These are phyloP conservation scores for Fusarium sp. DNA, from an alignment of 2,329 filamentous ascomycete genomes.

Conservation along the genomic window DNA sequence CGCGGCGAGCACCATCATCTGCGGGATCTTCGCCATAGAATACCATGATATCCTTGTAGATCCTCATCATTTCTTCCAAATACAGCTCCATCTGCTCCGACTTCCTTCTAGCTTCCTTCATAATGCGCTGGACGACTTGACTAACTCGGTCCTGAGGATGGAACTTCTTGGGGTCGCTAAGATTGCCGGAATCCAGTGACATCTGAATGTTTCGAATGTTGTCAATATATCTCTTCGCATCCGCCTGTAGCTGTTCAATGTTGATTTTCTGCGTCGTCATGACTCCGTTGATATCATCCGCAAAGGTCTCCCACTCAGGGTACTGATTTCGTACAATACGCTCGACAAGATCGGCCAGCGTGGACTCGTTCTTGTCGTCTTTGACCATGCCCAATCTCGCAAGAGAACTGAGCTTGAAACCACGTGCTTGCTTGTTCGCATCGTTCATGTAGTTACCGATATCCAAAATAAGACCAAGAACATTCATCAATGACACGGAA, in stretches of 20 bases:
- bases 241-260: constrained; percentile 88
- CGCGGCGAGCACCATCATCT: constrained; percentile 92
- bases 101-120: constrained; percentile 97
- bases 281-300: constrained; percentile 85
- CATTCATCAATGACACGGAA: constrained; percentile 94
- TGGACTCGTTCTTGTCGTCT: constrained; percentile 98
- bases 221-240: constrained; percentile 92
- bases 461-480: constrained; percentile 93
- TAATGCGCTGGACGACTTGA: constrained; percentile 89
- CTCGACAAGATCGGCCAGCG: constrained; percentile 94
- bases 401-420: constrained; percentile 97
- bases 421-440: constrained; percentile 95
- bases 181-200: constrained; percentile 91
- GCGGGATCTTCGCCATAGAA: constrained; percentile 95
- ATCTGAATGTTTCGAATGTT: constrained; percentile 95
- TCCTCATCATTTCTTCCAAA: constrained; percentile 90
- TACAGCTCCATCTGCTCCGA: constrained; percentile 96
- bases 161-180: constrained; percentile 97
- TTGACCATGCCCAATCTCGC: constrained; percentile 97
- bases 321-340: constrained; percentile 97
- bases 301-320: constrained; percentile 92
- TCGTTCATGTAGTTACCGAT: constrained; percentile 99
- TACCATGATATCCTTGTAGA: constrained; percentile 94
- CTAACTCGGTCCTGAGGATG: constrained; percentile 96
- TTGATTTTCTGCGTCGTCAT: constrained; percentile 89